These are phyloP conservation scores for Caloboletus firmus DNA, from an alignment of 1,284 basidiomycete genomes.

Conservation along the genomic window DNA sequence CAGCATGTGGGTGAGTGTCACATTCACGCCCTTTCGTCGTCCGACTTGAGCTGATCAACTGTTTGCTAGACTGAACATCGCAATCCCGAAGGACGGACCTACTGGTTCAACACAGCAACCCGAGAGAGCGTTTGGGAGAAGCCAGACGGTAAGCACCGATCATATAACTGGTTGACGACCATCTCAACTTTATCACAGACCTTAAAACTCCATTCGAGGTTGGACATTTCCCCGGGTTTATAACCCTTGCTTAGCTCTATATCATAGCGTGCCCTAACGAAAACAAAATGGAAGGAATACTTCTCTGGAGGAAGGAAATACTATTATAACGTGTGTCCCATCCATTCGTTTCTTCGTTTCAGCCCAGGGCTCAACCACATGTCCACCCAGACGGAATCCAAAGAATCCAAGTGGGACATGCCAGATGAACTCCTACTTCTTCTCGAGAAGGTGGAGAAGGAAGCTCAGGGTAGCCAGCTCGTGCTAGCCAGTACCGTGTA, in stretches of 20 bases:
- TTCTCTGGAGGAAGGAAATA: slow-evolving; percentile 88
- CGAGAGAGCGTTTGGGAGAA: slow-evolving; percentile 87
- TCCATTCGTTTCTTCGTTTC: not conserved
- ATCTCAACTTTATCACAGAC: slow-evolving; percentile 42
- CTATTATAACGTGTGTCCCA: slow-evolving; percentile 77
- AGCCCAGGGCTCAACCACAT: not conserved
- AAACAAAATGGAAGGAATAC: slow-evolving; percentile 93
- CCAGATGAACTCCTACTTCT: slow-evolving; percentile 82
- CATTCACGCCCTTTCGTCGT: not conserved
- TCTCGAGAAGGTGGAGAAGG: slow-evolving; percentile 82
- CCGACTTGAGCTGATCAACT: slow-evolving; percentile 5
- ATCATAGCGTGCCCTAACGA: slow-evolving; percentile 74
- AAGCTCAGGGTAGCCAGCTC: slow-evolving; percentile 44
- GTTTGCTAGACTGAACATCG: slow-evolving; percentile 66
- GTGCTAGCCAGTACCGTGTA: slow-evolving; percentile 34
- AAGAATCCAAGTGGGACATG: slow-evolving; percentile 96
- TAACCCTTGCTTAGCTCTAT: slow-evolving; percentile 11
- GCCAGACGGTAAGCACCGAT: slow-evolving; percentile 62
- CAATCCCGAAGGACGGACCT: slow-evolving; percentile 82
- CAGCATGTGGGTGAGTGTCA: slow-evolving; percentile 35
- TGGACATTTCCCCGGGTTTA: slow-evolving; percentile 15
- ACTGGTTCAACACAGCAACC: slow-evolving; percentile 81
- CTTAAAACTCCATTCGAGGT: slow-evolving; percentile 88
- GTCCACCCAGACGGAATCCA: slow-evolving; percentile 63
- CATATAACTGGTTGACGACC: slow-evolving; percentile 3